Conservation (phyloP, 805 yeast species). For the Cyberlindnera bimundalis region DNA sequence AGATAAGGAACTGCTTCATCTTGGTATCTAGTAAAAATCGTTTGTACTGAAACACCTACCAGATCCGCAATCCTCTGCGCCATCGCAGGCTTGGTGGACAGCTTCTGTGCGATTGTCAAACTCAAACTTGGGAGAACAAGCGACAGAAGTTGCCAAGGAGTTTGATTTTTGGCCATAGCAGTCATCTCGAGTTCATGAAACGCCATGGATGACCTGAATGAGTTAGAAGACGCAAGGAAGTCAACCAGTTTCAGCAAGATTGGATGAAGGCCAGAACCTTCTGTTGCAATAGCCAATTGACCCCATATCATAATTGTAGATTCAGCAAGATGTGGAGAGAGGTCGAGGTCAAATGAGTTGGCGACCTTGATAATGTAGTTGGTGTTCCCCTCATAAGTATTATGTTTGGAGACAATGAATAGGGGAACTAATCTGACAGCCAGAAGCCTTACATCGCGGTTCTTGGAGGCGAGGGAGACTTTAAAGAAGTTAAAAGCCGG, state of each 20-base stretch:
- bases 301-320: conserved; percentile 60
- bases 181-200: conserved; percentile 58
- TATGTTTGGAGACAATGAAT: conserved; percentile 39
- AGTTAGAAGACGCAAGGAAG: conserved; percentile 59
- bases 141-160: conserved; percentile 77
- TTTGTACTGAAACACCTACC: conserved; percentile 56
- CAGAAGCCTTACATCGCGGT: conserved; percentile 54
- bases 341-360: conserved; percentile 38
- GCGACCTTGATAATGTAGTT: conserved; percentile 41
- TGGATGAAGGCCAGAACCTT: conserved; percentile 67
- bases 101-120: conserved; percentile 53
- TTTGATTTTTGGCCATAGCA: conserved; percentile 50
- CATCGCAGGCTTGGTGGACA: conserved; percentile 47
- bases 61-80: conserved; percentile 60
- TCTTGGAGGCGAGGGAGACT: conserved; percentile 36
- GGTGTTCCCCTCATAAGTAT: conserved; percentile 41
- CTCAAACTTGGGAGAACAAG: conserved; percentile 78
- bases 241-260: conserved; percentile 63
- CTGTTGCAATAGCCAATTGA: conserved; percentile 56
- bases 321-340: conserved; percentile 47
- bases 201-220: conserved; percentile 65
- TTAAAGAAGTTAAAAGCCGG: conserved; percentile 40
- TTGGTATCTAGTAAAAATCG: conserved; percentile 65
- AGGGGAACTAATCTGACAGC: conserved; percentile 53
- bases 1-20: conserved; percentile 75